Evolutionary conservation across 2,329 filamentous ascomycete genomes (phyloP), one percentile per base, ranked within the genome.

Genomic region (Dendryphion nanum): DNA sequence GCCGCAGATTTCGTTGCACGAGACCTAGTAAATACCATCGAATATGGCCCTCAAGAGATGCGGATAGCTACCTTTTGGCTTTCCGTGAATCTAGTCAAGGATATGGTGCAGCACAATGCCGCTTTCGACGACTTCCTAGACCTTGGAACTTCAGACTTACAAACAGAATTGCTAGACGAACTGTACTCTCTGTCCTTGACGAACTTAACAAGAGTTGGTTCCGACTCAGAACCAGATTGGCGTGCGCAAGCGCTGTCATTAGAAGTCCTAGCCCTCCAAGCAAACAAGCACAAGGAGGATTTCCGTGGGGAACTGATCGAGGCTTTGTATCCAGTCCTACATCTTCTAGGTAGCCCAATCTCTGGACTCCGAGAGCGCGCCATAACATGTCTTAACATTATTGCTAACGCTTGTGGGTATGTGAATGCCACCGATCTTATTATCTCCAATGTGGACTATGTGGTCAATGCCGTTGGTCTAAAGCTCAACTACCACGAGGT

Each of bases 401-500:
- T 96, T n/a, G 84, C 91, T 1, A 59, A 67, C 2, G 77, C 84
- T 1, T 96, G 89, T 53, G 81, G 78, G 2, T 98, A 97, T 55
- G 45, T 59, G 0, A 82, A 76, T 51, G 85, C 91, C 4, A 84
- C 85, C 18, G 81, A 86, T 13, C 72, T 98, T 48, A 83, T 98
- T 26, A 79, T 97, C 18, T 82, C 86, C 36, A 98, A 98, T 44
- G 90, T 89, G 13, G 93, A 98, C 64, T 98, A 98, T 62, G 86
- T 98, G 67, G 84, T 97, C 44, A 97, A 97, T 58, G 88, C 93
- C 0, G 81, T 98, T 13, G 88, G 87, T 0, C 68, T 97, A 43
- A 86, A 89, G 45, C 77, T 98, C 6, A 96, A 95, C 53, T 88
- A 87, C 0, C 88, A 96, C 48, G 89, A 96, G 48, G 84, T 97